Percentiles rank a stretch among this genome's conserved stretches.
Evolutionary conservation across 1,139 yeast genomes (phyloP).

Genomic region (Suhomyces yuchorum): DNA sequence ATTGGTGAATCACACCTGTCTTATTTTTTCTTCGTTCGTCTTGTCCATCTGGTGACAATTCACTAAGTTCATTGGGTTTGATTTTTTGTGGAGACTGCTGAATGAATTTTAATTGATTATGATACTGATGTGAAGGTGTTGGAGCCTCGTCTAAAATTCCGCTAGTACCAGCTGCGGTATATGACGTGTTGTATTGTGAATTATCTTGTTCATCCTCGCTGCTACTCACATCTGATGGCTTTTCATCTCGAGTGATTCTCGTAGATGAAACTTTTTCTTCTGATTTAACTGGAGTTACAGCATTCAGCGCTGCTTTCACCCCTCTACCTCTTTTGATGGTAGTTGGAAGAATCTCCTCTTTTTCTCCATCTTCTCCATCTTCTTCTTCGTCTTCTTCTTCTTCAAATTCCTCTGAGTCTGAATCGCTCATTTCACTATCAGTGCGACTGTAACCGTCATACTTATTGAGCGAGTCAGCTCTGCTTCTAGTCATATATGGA

Average conservation of each 20-base stretch:
- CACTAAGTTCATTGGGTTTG: constrained; percentile 7
- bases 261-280: neutral
- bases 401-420: constrained; percentile 12
- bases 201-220: constrained; percentile 17
- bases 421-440: constrained; percentile 8
- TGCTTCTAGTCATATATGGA: constrained; percentile 2
- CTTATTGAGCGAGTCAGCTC: constrained; percentile 4
- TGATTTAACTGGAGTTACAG: neutral
- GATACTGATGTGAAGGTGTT: constrained; percentile 4
- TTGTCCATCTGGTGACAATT: constrained; percentile 10
- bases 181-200: neutral
- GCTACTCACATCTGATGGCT: constrained; percentile 21
- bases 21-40: constrained; percentile 26
- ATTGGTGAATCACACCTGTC: constrained; percentile 44
- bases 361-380: constrained; percentile 3
- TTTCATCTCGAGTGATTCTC: constrained; percentile 13
- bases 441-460: constrained; percentile 4
- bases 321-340: neutral
- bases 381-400: constrained; percentile 14
- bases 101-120: constrained; percentile 15
- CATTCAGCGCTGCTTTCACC: neutral
- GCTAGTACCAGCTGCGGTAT: constrained; percentile 1
- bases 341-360: neutral
- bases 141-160: neutral
- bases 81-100: constrained; percentile 15